Evolutionary conservation across 164 flowering plant genomes (phyloP).

Genomic region (Umbilicus rupestris): DNA sequence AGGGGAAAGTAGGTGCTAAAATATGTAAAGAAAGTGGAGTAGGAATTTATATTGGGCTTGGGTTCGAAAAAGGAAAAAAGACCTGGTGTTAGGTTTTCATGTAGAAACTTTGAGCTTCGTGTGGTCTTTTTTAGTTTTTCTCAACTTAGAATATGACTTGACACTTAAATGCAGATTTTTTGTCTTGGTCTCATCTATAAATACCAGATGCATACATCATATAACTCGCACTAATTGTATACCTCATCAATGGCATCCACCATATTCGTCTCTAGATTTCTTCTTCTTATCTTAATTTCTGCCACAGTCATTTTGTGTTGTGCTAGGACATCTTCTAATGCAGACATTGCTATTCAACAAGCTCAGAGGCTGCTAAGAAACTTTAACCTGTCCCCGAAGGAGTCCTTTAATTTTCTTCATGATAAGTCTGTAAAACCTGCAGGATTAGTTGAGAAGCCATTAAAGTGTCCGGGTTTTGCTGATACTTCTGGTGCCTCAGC

Average conservation of each 20-base stretch:
- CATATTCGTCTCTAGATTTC: too few species aligned
- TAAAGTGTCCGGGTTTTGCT: constrained; percentile 11
- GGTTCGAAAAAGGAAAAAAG: too few species aligned
- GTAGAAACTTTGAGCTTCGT: too few species aligned
- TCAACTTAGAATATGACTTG: too few species aligned
- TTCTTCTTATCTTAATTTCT: neutral
- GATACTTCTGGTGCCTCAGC: constrained; percentile 14
- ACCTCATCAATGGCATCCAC: neutral
- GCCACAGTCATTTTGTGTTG: neutral
- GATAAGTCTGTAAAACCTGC: constrained; percentile 7
- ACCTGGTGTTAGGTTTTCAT: too few species aligned
- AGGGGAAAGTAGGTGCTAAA: too few species aligned
- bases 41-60: too few species aligned
- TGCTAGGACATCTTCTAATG: neutral
- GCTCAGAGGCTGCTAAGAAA: too few species aligned
- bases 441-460: constrained; percentile 20
- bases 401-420: constrained; percentile 11
- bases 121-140: too few species aligned
- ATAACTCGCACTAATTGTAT: neutral
- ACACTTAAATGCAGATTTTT: neutral
- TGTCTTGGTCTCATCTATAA: neutral
- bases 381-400: constrained; percentile 12
- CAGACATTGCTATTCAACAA: neutral
- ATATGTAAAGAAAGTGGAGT: too few species aligned
- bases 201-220: neutral